phyloP scores from a whole-genome alignment of 306 rosid genomes.

The Crotalaria pallida region DNA sequence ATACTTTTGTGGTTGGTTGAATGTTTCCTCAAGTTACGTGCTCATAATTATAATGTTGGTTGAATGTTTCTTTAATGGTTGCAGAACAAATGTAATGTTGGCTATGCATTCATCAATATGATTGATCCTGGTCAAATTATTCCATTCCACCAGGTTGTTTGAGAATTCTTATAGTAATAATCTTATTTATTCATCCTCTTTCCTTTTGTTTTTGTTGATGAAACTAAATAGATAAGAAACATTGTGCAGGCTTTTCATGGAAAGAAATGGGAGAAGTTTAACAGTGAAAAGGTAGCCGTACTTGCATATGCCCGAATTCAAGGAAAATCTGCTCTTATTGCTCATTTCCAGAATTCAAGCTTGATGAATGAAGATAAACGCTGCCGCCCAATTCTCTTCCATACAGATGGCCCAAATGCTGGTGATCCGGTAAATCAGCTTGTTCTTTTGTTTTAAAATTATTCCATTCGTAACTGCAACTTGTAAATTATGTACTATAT shows the following conservation, averaged over 20 bases:
- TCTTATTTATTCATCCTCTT: constrained; percentile 10
- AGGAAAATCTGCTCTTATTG: constrained; percentile 76
- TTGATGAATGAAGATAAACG: constrained; percentile 78
- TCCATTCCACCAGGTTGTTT: constrained; percentile 69
- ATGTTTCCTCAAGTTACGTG: constrained; percentile 7
- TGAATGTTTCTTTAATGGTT: constrained; percentile 16
- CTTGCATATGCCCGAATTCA: constrained; percentile 88
- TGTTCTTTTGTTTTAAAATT: constrained; percentile 1
- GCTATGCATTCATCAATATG: constrained; percentile 92
- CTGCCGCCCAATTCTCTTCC: constrained; percentile 87
- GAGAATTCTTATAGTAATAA: neutral
- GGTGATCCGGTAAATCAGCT: constrained; percentile 64
- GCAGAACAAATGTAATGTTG: constrained; percentile 93
- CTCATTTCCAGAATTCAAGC: constrained; percentile 87
- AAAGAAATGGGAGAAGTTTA: constrained; percentile 88
- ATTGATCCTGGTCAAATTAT: constrained; percentile 68
- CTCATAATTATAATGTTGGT: constrained; percentile 10
- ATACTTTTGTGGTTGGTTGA: constrained; percentile 16
- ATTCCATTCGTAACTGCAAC: constrained; percentile 6
- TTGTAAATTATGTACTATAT: neutral
- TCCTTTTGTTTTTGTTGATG: constrained; percentile 4
- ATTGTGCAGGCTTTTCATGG: constrained; percentile 72
- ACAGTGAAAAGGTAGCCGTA: constrained; percentile 88
- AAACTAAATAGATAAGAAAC: constrained; percentile 18
- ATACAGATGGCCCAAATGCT: constrained; percentile 84